Evolutionary conservation across 495 filamentous ascomycete genomes (phyloP), one percentile per base, ranked within the genome.

Genomic region (Delitschia confertaspora): DNA sequence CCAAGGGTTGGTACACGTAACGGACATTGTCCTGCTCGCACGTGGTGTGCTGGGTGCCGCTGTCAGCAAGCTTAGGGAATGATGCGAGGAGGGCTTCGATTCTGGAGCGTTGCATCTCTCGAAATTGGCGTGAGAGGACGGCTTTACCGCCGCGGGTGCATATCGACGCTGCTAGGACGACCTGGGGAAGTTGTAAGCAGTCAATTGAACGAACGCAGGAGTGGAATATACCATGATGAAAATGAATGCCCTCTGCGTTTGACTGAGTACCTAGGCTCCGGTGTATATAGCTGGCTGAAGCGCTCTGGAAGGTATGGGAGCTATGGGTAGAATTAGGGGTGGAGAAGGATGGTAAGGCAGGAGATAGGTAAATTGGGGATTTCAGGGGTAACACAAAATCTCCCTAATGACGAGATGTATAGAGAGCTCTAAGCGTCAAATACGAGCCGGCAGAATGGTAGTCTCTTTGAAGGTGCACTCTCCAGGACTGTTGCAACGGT

Each of bases 21-120:
- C 91, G 91, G 54, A 98, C 91, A 73, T 94, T 95, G 71, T 98
- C 91, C 63, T 95, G 89, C 65, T 98, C 91, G 38, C 95, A 87
- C 10, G 85, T 98, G 6, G 91, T 98, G 63, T 98, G 91, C 61
- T 98, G 91, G 36, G 87, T 93, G 32, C 86, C 84, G 10, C 83
- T 83, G 64, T 93, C 88, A 43, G 89, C 87, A 42, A 95, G 85
- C 64, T 95, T 96, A 30, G 91, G 91, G 65, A 98, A 96, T 1
- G 87, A 87, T 45, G 91, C 93, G 21, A 98, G 79, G 25, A 98
- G 76, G 30, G 86, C 93, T 69, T 98, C 93, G 61, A 96, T 87
- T 61, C 91, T 79, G 16, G 91, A 93, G 52, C 93, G 79, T 53
- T 88, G 81, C 69, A 98, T 94, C 67, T 95, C 88, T 53, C 88